Evolutionary conservation across 1,284 basidiomycete genomes (phyloP), one percentile per base, ranked within the genome.

Genomic region (Cryptococcus hybrid): DNA sequence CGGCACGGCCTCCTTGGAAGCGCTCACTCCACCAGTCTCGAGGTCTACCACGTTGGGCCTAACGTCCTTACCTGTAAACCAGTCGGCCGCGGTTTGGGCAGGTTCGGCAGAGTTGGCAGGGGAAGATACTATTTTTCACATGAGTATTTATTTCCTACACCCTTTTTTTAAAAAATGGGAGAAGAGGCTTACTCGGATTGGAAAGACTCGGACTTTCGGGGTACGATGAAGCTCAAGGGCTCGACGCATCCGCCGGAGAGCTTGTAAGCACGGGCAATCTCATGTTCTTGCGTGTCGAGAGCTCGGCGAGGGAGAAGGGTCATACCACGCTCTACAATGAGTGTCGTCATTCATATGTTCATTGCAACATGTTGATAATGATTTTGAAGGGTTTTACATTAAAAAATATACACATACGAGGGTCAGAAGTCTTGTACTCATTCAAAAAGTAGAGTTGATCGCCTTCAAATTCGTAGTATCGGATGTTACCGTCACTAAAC

Each of bases 201-300:
- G 74, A 78, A 78, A 44, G 65, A 70, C 56, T 78, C 77, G 13
- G 76, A 70, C 64, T 89, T 93, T 65, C 94, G 85, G 9, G 94
- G 95, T 15, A 97, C 92, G 68, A 93, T 88, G 80, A 97, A 98
- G 1, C 86, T 86, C 67, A 98, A 88, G 2, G 93, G 90, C 74
- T 97, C 92, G 59, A 97, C 85, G 38, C 82, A 81, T 24, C 80
- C 80, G 1, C 84, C 86, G 3, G 87, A 84, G 35, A 97, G 84
- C 79, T 99, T 99, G 85, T 92, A 97, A 0, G 90, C 92, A 46
- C 92, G 85, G 1, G 92, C 94, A 66, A 98, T 97, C 78, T 99
- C 96, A 77, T 93, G 95, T 56, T 97, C 92, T 40, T 84, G 80
- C 15, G 94, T 88, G 70, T 86, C 91, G 64, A 98, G 84, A 0